Conservation (phyloP, 2,329 filamentous ascomycete species). For the Rhynchosporium graminicola region DNA sequence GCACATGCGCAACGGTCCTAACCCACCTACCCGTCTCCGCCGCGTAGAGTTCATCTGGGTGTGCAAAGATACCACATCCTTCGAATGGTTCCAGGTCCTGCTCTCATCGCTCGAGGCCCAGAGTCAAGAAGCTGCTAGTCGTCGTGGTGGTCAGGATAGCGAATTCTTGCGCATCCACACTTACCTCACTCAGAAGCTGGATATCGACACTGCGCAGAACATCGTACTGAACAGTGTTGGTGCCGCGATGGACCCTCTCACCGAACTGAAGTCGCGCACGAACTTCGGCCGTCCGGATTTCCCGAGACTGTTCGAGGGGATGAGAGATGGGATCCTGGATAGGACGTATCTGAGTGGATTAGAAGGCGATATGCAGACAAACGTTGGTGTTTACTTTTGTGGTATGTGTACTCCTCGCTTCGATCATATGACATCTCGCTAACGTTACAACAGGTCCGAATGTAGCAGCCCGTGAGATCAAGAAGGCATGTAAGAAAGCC, state of each 20-base stretch:
- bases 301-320: slow-evolving; percentile 71
- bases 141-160: slow-evolving; percentile 65
- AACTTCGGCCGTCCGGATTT: slow-evolving; percentile 97
- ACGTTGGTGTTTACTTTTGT: slow-evolving; percentile 97
- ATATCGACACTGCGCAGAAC: slow-evolving; percentile 90
- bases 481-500: slow-evolving; percentile 73
- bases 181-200: slow-evolving; percentile 91
- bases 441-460: slow-evolving; percentile 36
- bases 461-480: slow-evolving; percentile 74
- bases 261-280: slow-evolving; percentile 84
- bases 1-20: slow-evolving; percentile 87
- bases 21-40: slow-evolving; percentile 84
- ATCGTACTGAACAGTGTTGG: slow-evolving; percentile 97
- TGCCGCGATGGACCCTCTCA: slow-evolving; percentile 83
- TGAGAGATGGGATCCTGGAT: slow-evolving; percentile 86
- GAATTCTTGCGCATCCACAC: slow-evolving; percentile 98
- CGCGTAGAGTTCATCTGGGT: slow-evolving; percentile 99
- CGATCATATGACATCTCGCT: slow-evolving; percentile 15
- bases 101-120: slow-evolving; percentile 89
- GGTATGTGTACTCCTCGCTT: slow-evolving; percentile 57
- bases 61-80: slow-evolving; percentile 91
- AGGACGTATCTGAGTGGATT: slow-evolving; percentile 82
- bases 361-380: slow-evolving; percentile 73
- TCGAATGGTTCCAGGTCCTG: slow-evolving; percentile 98
- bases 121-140: slow-evolving; percentile 67